Evolutionary conservation across 2,329 filamentous ascomycete genomes (phyloP).

Genomic region (Cercospora sp.): DNA sequence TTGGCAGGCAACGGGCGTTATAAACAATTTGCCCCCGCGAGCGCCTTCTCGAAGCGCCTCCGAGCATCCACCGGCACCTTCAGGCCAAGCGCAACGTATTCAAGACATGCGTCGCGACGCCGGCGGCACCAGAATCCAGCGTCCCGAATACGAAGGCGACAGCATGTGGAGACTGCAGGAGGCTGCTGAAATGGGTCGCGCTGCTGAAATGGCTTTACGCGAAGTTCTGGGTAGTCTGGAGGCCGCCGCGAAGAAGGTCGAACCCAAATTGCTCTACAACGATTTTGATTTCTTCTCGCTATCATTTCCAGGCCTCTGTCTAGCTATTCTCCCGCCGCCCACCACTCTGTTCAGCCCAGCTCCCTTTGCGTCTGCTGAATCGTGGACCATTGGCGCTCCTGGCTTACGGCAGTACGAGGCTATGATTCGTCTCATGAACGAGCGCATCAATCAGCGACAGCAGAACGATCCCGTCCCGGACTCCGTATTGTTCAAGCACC

Average conservation of each 20-base stretch:
- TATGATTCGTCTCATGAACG: conserved; percentile 45
- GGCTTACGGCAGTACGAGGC: conserved; percentile 72
- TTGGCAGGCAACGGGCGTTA: conserved; percentile 77
- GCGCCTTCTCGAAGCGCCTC: conserved; percentile 30
- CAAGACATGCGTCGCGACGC: conserved; percentile 35
- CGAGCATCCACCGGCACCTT: conserved; percentile 17
- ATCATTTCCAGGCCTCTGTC: conserved; percentile 80
- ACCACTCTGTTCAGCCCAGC: conserved; percentile 79
- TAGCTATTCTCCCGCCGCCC: conserved; percentile 77
- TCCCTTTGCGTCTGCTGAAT: conserved; percentile 73
- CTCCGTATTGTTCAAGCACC: conserved; percentile 67
- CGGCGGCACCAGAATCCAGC: conserved; percentile 27
- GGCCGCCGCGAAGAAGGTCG: conserved; percentile 68
- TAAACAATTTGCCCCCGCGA: conserved; percentile 65
- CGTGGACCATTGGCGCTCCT: conserved; percentile 79
- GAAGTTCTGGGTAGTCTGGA: conserved; percentile 80
- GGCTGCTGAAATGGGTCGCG: conserved; percentile 74
- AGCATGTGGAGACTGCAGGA: conserved; percentile 51
- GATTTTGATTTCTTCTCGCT: conserved; percentile 81
- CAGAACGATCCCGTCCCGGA: conserved; percentile 43
- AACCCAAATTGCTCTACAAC: conserved; percentile 53
- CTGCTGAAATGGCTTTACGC: conserved; percentile 79
- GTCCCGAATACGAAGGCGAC: conserved; percentile 63
- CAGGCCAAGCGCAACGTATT: conserved; percentile 33
- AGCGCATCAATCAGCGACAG: conserved; percentile 39